phyloP scores from a whole-genome alignment of 2,329 filamentous ascomycete species.

The Penicillium sp. region DNA sequence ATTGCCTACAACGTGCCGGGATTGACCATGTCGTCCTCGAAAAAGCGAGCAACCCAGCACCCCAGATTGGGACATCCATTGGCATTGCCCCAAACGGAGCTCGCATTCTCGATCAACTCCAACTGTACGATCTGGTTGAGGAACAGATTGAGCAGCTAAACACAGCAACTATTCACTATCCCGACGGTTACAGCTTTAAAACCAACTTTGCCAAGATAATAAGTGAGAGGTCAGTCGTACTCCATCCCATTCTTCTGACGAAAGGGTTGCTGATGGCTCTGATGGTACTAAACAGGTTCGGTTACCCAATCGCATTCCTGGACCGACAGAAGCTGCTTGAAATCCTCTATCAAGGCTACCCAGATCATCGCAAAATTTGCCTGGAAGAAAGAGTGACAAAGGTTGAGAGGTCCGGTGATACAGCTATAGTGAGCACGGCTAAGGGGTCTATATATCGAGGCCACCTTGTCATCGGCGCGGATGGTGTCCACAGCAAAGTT shows the following conservation, averaged over 20 bases:
- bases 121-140: not conserved
- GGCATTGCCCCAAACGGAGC: not conserved
- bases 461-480: not conserved
- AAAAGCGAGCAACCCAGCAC: not conserved
- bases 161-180: not conserved
- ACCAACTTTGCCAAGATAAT: not conserved
- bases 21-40: not conserved
- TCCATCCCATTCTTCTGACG: not conserved
- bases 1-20: not conserved
- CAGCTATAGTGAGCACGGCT: not conserved
- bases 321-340: not conserved
- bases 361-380: not conserved
- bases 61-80: not conserved
- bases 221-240: not conserved
- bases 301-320: not conserved
- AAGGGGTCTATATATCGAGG: not conserved
- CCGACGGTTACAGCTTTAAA: not conserved
- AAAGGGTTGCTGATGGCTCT: not conserved
- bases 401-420: not conserved
- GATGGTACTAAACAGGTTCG: not conserved
- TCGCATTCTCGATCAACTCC: not conserved
- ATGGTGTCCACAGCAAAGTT: not conserved
- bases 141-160: not conserved
- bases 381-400: not conserved
- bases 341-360: not conserved